Base-by-base conservation (phyloP, 2,329 filamentous ascomycete genomes). In the Ceratocystis eucalypticola region DNA sequence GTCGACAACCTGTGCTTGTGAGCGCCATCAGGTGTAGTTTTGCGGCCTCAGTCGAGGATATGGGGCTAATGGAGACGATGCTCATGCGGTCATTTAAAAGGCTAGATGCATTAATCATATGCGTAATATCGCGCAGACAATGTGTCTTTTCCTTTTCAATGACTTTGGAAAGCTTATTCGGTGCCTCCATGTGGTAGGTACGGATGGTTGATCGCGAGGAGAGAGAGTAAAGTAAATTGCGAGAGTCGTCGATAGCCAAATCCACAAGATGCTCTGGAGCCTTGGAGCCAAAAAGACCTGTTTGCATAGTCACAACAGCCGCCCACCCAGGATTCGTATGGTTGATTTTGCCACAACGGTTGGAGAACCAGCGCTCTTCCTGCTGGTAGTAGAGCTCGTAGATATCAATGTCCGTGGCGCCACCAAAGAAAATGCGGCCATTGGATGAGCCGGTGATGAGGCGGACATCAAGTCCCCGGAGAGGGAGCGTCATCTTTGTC, bases 361-460 rank as follows among this genome's bases (percentile, higher is more conserved):
- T 91, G 65, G 89, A 88, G 74, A 99, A 99, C 94, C 94, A 99
- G 71, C 89, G 88, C 76, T 99, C 94, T 75, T 97, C 91, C 72
- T 96, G 91, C 76, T 97, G 93, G 74, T 99, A 99, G 71, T 88
- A 92, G 65, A 99, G 83, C 76, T 99, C 94, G 74, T 94, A 90
- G 61, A 99, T 85, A 71, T 97, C 92, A 69, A 91, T 91, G 70
- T 93, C 89, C 63, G 80, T 82, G 63, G 82, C 83, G 46, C 91
- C 90, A 53, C 88, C 87, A 72, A 96, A 96, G 79, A 99, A 99
- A 70, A 99, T 94, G 69, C 94, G 88, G 7, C 95, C 95, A 25
- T 85, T 88, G 22, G 87, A 85, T 2, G 92, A 94, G 17, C 88
- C 90, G 25, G 86, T 86, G 70, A 99, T 91, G 59, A 88, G 81